phyloP scores from a whole-genome alignment of 2,329 filamentous ascomycete genomes.

The Colletotrichum sp. region DNA sequence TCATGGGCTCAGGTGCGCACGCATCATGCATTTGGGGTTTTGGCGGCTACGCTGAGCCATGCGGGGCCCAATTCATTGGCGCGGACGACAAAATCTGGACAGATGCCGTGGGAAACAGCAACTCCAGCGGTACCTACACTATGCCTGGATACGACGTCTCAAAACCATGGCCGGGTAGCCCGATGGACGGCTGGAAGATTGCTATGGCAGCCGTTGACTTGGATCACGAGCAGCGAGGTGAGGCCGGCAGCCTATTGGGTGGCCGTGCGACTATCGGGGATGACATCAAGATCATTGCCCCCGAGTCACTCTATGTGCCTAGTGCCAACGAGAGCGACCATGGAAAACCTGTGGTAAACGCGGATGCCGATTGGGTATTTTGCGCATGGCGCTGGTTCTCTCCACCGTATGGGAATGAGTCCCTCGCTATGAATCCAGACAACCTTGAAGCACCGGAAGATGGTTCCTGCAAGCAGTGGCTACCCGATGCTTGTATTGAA shows the following conservation, averaged over 20 bases:
- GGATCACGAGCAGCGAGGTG: not conserved
- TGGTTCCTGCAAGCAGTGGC: not conserved
- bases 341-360: not conserved
- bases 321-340: not conserved
- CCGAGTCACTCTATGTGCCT: not conserved
- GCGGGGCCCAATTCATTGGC: not conserved
- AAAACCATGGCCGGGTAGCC: not conserved
- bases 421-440: not conserved
- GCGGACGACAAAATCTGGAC: not conserved
- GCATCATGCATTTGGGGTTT: not conserved
- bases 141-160: not conserved
- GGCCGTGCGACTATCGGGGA: not conserved
- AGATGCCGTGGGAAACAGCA: not conserved
- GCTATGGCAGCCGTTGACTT: not conserved
- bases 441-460: not conserved
- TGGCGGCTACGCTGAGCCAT: not conserved
- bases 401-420: not conserved
- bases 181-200: not conserved
- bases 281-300: not conserved
- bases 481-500: not conserved
- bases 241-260: not conserved
- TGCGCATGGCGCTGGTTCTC: not conserved
- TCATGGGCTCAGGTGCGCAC: not conserved
- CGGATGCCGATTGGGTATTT: not conserved
- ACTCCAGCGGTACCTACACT: not conserved